Evolutionary conservation across 1,284 basidiomycete species (phyloP).

Genomic region (Microbotryum silenes-acaulis): DNA sequence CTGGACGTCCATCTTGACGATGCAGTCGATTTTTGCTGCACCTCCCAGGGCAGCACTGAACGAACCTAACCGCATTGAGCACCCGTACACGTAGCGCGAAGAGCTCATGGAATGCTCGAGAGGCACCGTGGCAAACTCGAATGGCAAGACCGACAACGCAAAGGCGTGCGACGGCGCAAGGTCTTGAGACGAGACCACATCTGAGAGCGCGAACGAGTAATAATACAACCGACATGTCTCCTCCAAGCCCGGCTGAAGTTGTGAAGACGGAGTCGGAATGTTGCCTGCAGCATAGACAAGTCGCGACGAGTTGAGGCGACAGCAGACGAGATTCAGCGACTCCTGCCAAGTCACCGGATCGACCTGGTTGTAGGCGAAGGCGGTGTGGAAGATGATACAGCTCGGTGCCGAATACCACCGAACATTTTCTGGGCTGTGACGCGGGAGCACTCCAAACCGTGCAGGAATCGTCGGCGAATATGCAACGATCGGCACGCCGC

Average conservation of each 20-base stretch:
- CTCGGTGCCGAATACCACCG: slow-evolving; percentile 43
- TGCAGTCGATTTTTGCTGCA: slow-evolving; percentile 47
- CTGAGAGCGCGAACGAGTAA: slow-evolving; percentile 41
- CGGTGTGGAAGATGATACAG: slow-evolving; percentile 48
- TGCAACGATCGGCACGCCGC: slow-evolving; percentile 44
- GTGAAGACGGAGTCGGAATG: slow-evolving; percentile 36
- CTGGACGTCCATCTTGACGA: slow-evolving; percentile 45
- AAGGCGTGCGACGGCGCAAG: slow-evolving; percentile 40
- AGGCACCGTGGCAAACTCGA: slow-evolving; percentile 47
- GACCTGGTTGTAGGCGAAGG: slow-evolving; percentile 41
- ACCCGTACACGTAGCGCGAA: slow-evolving; percentile 45
- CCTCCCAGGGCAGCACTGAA: slow-evolving; percentile 47
- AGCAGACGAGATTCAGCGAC: slow-evolving; percentile 44
- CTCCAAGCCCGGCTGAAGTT: slow-evolving; percentile 38
- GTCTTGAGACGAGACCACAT: slow-evolving; percentile 7
- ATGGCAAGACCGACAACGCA: slow-evolving; percentile 46
- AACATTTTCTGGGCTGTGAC: slow-evolving; percentile 36
- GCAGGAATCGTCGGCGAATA: slow-evolving; percentile 43
- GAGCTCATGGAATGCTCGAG: slow-evolving; percentile 39
- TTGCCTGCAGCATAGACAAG: slow-evolving; percentile 48
- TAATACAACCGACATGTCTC: slow-evolving; percentile 47
- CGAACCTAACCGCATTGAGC: slow-evolving; percentile 41
- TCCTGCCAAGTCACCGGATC: slow-evolving; percentile 1
- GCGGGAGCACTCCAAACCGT: slow-evolving; percentile 46
- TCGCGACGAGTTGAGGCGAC: slow-evolving; percentile 46